Evolutionary conservation across 306 rosid genomes (phyloP), one percentile per base, ranked within the genome.

Genomic region (Prunus armeniaca): DNA sequence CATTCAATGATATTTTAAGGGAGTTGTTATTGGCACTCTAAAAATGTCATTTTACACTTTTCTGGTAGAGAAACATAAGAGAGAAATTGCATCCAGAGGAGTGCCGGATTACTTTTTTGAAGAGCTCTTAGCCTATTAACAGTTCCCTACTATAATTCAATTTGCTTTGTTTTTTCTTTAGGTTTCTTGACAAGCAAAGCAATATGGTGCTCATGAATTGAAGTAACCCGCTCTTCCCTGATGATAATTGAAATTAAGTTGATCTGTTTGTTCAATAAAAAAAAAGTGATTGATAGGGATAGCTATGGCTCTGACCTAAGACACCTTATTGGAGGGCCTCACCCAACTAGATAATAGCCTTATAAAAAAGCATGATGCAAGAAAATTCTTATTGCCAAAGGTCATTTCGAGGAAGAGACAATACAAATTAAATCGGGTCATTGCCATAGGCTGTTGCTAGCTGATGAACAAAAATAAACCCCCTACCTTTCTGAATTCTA

Each of bases 401-500:
- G 38, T 51, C 45, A 38, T 32, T 66, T 43, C 19, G 71, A 41
- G 52, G 56, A 41, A 24, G 43, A 38, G 43, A 73, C 28, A 60
- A 13, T 38, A 66, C 51, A 71, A 8, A 4, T 60, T n/a, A 71
- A 55, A 14, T 24, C 24, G 13, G 6, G 43, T 7, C 9, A 6
- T 3, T 3, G 27, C 4, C 45, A 15, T n/a, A 25, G 45, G 46
- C 67, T 54, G 55, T 18, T 5, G 19, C 54, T 66, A 45, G 79
- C 65, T 56, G 68, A 46, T 75, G 81, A 67, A 72, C 78, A 72
- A 56, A 73, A 55, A 65, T 80, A 84, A 30, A 76, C 75, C 63
- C 62, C 76, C 28, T 30, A 67, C 81, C 86, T 84, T 76, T 55
- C 25, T 15, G 20, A 66, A 34, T 65, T 30, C 65, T 17, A 70